phyloP scores from a whole-genome alignment of 176 grass and related monocot species.

The Oryza meyeriana region DNA sequence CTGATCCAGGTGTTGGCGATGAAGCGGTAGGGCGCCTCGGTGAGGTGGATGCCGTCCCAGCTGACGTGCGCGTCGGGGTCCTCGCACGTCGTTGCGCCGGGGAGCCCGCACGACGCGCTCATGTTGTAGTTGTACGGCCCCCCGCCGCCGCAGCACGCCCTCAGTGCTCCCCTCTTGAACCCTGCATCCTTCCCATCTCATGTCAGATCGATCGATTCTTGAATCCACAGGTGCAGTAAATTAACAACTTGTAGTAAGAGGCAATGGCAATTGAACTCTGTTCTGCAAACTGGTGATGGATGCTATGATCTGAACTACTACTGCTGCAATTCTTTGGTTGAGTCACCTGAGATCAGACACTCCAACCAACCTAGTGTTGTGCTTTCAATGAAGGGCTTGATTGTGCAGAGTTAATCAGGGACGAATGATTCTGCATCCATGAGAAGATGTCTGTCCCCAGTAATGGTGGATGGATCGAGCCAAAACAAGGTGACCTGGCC shows the following conservation, averaged over 20 bases:
- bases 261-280: too few species aligned
- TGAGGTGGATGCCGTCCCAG: slow-evolving; percentile 93
- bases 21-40: slow-evolving; percentile 70
- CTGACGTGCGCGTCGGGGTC: slow-evolving; percentile 66
- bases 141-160: slow-evolving; percentile 68
- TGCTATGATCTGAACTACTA: too few species aligned
- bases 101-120: slow-evolving; percentile 49
- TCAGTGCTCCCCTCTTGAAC: slow-evolving; percentile 53
- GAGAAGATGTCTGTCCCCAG: not conserved
- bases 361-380: not conserved
- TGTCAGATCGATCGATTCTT: too few species aligned
- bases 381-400: not conserved
- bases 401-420: not conserved
- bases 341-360: not conserved
- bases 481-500: slow-evolving; percentile 2
- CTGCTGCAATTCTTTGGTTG: not conserved
- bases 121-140: slow-evolving; percentile 80
- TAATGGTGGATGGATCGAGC: not conserved
- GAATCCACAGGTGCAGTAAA: too few species aligned
- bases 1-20: slow-evolving; percentile 75
- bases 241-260: too few species aligned
- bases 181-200: slow-evolving; percentile 52
- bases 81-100: slow-evolving; percentile 45
- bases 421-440: not conserved
- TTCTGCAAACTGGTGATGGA: too few species aligned